Base-by-base conservation (phyloP, 2,329 filamentous ascomycete genomes). In the Diplodia sapinea region DNA sequence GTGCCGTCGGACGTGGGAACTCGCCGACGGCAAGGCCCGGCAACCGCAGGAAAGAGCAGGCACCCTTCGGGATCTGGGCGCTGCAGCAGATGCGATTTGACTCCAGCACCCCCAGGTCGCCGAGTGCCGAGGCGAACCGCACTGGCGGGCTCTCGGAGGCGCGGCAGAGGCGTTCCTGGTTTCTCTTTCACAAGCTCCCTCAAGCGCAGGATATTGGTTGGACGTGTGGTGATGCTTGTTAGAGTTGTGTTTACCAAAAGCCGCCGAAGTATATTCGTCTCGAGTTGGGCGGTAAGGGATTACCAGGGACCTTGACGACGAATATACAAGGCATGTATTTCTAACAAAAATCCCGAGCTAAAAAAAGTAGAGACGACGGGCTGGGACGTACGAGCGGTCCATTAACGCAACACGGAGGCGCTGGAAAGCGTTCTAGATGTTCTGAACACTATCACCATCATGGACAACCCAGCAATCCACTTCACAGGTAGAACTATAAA, bases 41-140 rank as follows among this genome's bases (percentile, higher is more conserved):
- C 43, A 63, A 63, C 2, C n/a, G 4, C 59, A 63, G 59, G 59
- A 17, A 63, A 63, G 29, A 31, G 31, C 59, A 63, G 59, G 59
- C 17, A 38, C 59, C 0, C 11, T 11, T 36, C 47, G 47, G 47
- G 29, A 49, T 26, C 17, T 61, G 40, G n/a, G 33, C n/a, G 33
- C 11, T 2, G 31, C 31, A 33, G 33, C 11, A 47, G 62, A 65
- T 31, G 12, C 51, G n/a, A 31, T 12, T 26, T 8, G 36, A 61
- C 38, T 33, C 13, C 15, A 26, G 23, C 11, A 2, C 12, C 29
- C 26, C 7, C 33, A 36, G 17, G 26, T 5, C n/a, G 47, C 47
- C 43, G 29, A 33, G 57, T 33, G 29, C n/a, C 47, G 17, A 38
- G 2, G 20, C 11, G 33, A 20, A 9, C 59, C 59, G 59, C 38